A percentile compares a stretch with the other conserved stretches of the same genome.
Conservation (phyloP, 163 green algal genomes). For the Prototheca stagnorum region DNA sequence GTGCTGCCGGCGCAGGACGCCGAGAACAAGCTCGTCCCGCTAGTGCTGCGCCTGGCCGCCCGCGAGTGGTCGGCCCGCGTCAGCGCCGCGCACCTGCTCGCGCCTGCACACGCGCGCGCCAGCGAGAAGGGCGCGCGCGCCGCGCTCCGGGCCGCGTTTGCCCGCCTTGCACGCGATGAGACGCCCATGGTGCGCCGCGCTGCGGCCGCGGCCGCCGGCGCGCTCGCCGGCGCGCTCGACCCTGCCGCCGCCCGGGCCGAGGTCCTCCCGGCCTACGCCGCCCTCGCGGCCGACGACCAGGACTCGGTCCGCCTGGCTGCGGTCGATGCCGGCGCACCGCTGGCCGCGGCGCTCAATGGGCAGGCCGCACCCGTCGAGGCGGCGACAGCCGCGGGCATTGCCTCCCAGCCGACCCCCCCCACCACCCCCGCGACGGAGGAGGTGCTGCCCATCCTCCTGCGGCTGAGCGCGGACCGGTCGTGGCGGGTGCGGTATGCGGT, state of each 20-base stretch:
- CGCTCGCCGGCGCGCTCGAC: slow-evolving; percentile 9
- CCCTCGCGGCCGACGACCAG: slow-evolving; percentile 52
- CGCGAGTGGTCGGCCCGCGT: slow-evolving; percentile 93
- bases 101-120: slow-evolving; percentile 54
- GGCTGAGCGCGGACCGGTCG: slow-evolving; percentile 87
- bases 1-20: slow-evolving; percentile 54
- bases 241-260: slow-evolving; percentile 7
- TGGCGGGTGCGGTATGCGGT: slow-evolving; percentile 97
- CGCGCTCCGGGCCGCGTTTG: slow-evolving; percentile 68
- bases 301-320: slow-evolving; percentile 91
- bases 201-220: slow-evolving; percentile 20
- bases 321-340: slow-evolving; percentile 74
- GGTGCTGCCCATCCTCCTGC: slow-evolving; percentile 78
- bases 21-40: slow-evolving; percentile 44
- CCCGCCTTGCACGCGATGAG: slow-evolving; percentile 79
- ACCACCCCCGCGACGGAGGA: slow-evolving; percentile 21
- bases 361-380: no score
- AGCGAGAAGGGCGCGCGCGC: slow-evolving; percentile 3
- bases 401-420: no score
- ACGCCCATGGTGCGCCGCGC: slow-evolving; percentile 95
- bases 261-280: slow-evolving; percentile 16
- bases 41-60: slow-evolving; percentile 58
- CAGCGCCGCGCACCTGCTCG: slow-evolving; percentile 78
- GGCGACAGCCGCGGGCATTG: no score
- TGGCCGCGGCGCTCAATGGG: slow-evolving; percentile 54